phyloP scores from a whole-genome alignment of 2,329 filamentous ascomycete genomes.

The Aspergillus ochraceoroseus region DNA sequence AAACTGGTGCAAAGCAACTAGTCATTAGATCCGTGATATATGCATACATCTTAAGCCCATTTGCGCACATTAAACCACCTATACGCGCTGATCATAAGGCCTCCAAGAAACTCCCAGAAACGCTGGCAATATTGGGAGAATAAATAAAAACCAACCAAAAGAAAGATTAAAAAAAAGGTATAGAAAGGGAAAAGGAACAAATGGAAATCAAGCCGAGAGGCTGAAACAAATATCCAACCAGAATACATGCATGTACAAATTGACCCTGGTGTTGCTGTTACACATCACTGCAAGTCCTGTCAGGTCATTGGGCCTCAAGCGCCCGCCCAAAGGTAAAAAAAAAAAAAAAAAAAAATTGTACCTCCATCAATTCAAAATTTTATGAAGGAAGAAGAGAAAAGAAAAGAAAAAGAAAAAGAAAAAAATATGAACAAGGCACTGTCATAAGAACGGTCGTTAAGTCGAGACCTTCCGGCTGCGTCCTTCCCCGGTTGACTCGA shows the following conservation, averaged over 20 bases:
- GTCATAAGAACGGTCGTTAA: constrained; percentile 5
- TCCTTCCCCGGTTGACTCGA: too few relatives aligned
- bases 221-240: constrained; percentile 13
- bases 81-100: constrained; percentile 16
- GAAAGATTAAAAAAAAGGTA: constrained; percentile 1
- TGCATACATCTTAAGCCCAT: constrained; percentile 13
- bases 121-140: constrained; percentile 8
- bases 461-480: too few relatives aligned
- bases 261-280: constrained; percentile 16
- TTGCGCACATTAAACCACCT: constrained; percentile 12
- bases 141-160: constrained; percentile 14
- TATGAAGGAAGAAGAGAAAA: too few relatives aligned
- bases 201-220: constrained; percentile 10
- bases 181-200: constrained; percentile 13
- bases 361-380: too few relatives aligned
- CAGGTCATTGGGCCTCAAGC: constrained; percentile 9
- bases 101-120: constrained; percentile 2
- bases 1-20: constrained; percentile 7
- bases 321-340: constrained; percentile 5
- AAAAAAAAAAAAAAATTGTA: neutral
- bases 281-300: constrained; percentile 15
- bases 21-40: constrained; percentile 16
- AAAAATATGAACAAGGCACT: neutral
- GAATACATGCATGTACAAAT: constrained; percentile 13
- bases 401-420: constrained; percentile 3